These are phyloP conservation scores for Melanomma pulvis-pyrius DNA, from an alignment of 495 filamentous ascomycete species.

Conservation along the genomic window DNA sequence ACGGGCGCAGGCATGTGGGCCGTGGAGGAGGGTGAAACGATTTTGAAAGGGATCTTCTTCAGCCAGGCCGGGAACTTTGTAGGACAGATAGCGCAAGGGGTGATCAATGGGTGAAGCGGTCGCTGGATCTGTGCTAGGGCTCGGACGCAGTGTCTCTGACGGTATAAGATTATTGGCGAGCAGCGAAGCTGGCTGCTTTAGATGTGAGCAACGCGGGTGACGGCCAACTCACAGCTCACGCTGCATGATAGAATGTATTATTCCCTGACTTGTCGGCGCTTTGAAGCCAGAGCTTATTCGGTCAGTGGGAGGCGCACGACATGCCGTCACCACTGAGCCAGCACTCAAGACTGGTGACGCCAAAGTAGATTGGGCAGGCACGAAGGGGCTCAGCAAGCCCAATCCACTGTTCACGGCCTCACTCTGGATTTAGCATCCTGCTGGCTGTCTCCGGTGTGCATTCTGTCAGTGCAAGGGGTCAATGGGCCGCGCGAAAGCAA, in stretches of 20 bases:
- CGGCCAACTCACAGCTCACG: neutral
- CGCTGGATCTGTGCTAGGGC: conserved; percentile 9
- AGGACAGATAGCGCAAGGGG: conserved; percentile 33
- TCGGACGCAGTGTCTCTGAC: conserved; percentile 6
- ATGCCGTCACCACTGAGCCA: too few relatives aligned
- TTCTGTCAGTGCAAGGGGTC: too few relatives aligned
- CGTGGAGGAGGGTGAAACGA: conserved; percentile 68
- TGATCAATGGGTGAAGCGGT: conserved; percentile 25
- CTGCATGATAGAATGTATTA: conserved; percentile 2
- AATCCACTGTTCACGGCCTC: too few relatives aligned
- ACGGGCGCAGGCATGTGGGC: conserved; percentile 73
- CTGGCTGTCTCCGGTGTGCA: too few relatives aligned
- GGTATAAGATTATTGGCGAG: conserved; percentile 2
- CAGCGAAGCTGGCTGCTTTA: neutral
- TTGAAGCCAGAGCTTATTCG: neutral
- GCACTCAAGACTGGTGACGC: too few relatives aligned
- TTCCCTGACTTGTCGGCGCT: neutral
- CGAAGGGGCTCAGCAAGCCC: too few relatives aligned
- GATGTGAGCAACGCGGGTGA: neutral
- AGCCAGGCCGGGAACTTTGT: conserved; percentile 60
- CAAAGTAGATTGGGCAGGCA: too few relatives aligned
- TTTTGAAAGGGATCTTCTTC: conserved; percentile 77
- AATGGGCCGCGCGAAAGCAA: too few relatives aligned
- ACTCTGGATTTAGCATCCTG: too few relatives aligned
- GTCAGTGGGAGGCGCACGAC: neutral